Percentiles rank a stretch among this genome's conserved stretches.
Evolutionary conservation across 2,329 filamentous ascomycete genomes (phyloP).

Genomic region (Aspergillus sp.): DNA sequence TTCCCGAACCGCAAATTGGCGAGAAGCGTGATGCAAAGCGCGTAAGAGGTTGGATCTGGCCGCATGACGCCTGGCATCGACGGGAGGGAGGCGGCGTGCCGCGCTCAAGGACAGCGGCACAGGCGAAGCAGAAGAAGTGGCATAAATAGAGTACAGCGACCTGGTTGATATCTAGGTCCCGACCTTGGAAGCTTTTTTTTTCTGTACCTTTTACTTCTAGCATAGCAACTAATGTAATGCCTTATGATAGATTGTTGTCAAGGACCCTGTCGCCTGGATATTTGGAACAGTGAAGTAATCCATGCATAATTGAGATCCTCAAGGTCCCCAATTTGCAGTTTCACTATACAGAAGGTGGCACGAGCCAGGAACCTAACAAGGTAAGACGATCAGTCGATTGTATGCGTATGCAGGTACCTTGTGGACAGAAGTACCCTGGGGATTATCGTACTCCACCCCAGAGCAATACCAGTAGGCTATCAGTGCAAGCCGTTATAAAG

Average conservation of each 20-base stretch:
- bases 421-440: slow-evolving; percentile 39
- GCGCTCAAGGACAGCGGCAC: slow-evolving; percentile 28
- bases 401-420: slow-evolving; percentile 34
- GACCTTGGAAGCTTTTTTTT: slow-evolving; percentile 1
- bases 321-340: slow-evolving; percentile 31
- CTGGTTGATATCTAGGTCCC: background rate
- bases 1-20: slow-evolving; percentile 62
- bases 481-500: background rate
- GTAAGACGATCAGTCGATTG: background rate
- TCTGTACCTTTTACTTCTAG: slow-evolving; percentile 6
- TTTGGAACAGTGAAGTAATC: background rate
- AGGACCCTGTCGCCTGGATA: background rate
- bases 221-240: slow-evolving; percentile 22
- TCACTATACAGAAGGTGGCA: background rate
- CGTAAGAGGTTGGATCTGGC: slow-evolving; percentile 65
- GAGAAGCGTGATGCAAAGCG: slow-evolving; percentile 66
- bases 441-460: slow-evolving; percentile 5
- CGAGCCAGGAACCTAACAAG: slow-evolving; percentile 2
- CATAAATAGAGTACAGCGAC: slow-evolving; percentile 36
- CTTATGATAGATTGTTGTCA: background rate
- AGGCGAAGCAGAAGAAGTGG: slow-evolving; percentile 39
- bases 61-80: slow-evolving; percentile 63
- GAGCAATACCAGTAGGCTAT: background rate
- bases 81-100: slow-evolving; percentile 53
- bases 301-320: slow-evolving; percentile 6